A percentile compares a stretch with the other conserved stretches of the same genome.
These are phyloP conservation scores for Phanerodontia chrysosporium DNA, from an alignment of 768 basidiomycete genomes.

Conservation along the genomic window DNA sequence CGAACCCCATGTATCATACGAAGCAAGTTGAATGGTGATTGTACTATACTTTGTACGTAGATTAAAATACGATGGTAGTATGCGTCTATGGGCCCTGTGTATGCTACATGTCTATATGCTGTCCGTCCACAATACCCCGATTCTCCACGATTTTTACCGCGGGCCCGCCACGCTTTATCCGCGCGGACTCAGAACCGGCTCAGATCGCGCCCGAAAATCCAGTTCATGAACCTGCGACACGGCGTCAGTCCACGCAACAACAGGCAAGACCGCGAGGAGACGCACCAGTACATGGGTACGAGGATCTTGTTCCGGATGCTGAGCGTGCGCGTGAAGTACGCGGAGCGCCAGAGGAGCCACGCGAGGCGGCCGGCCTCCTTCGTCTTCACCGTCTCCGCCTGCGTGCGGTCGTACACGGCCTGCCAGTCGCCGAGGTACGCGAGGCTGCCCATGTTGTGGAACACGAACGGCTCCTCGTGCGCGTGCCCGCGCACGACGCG, in stretches of 20 bases:
- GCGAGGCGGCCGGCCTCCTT: conserved; percentile 66
- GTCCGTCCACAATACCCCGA: too few relatives aligned
- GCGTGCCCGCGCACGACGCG: conserved; percentile 46
- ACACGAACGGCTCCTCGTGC: conserved; percentile 54
- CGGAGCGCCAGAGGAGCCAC: conserved; percentile 78
- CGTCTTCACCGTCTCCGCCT: conserved; percentile 34
- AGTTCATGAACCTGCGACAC: conserved; percentile 59
- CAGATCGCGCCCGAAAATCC: conserved; percentile 75
- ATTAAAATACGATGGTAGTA: background rate
- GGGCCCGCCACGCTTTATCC: background rate
- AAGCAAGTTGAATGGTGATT: background rate
- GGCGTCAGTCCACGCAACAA: conserved; percentile 1
- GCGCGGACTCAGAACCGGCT: conserved; percentile 49
- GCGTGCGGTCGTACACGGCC: conserved; percentile 70
- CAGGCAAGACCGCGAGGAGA: conserved; percentile 11
- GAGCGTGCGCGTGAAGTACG: conserved; percentile 76
- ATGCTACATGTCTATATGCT: background rate
- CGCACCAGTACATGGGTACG: conserved; percentile 63
- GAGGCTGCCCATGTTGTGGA: conserved; percentile 68
- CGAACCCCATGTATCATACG: background rate
- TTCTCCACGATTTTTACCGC: too few relatives aligned
- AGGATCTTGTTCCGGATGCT: conserved; percentile 70
- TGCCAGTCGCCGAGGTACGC: conserved; percentile 84
- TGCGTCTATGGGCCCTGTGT: background rate
- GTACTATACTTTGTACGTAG: background rate